Conservation (phyloP, 805 yeast genomes). For the Ogataea paradorogensis region DNA sequence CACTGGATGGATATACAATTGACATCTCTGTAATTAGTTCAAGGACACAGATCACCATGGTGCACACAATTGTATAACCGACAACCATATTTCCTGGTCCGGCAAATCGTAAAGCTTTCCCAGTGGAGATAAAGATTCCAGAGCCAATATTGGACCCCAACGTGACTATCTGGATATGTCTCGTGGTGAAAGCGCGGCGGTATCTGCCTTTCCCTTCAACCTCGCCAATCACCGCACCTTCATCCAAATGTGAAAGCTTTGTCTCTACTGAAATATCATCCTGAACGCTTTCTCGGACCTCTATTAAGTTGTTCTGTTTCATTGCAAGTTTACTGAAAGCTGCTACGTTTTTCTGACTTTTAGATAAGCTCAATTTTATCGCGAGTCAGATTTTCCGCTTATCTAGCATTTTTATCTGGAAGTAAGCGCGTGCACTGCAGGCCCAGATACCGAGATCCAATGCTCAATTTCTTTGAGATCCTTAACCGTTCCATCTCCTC, state of each 20-base stretch:
- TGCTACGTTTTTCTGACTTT: too few species aligned
- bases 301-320: conserved; percentile 1
- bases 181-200: conserved; percentile 10
- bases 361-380: not conserved
- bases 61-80: conserved; percentile 12
- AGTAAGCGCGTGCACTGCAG: not conserved
- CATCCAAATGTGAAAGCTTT: conserved; percentile 3
- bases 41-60: conserved; percentile 12
- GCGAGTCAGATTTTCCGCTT: not conserved
- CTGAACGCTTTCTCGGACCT: conserved; percentile 2
- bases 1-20: conserved; percentile 13
- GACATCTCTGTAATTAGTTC: conserved; percentile 14
- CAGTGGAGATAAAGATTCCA: conserved; percentile 12
- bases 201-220: conserved; percentile 10
- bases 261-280: conserved; percentile 3
- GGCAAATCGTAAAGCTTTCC: conserved; percentile 10
- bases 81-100: conserved; percentile 15
- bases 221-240: conserved; percentile 11
- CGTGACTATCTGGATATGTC: conserved; percentile 12
- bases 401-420: not conserved
- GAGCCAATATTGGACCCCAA: conserved; percentile 13
- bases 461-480: conserved; percentile 27
- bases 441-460: conserved; percentile 24
- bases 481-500: conserved; percentile 29
- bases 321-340: conserved; percentile 5